Percentiles rank a stretch among this genome's conserved stretches.
phyloP scores from a whole-genome alignment of 2,329 filamentous ascomycete species.

The Gyromitra esculenta region DNA sequence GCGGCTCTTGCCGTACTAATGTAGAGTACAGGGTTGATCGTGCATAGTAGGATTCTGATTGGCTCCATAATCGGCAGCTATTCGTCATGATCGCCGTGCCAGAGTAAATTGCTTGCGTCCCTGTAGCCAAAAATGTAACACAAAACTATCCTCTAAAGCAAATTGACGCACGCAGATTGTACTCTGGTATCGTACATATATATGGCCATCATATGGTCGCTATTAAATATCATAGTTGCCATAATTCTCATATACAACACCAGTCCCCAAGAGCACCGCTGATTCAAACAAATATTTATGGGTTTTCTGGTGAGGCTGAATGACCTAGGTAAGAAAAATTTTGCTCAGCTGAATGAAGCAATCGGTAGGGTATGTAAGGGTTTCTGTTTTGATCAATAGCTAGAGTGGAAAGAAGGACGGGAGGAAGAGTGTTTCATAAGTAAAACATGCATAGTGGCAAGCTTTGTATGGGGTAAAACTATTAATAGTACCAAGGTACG shows the following conservation, averaged over 20 bases:
- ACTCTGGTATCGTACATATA: not conserved
- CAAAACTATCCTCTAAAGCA: not conserved
- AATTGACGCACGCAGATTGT: slow-evolving; percentile 8
- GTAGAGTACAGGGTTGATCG: not conserved
- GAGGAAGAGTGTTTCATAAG: not conserved
- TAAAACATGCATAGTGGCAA: not conserved
- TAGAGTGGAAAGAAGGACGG: not conserved
- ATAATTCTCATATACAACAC: not conserved
- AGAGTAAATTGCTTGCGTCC: not conserved
- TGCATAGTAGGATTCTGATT: not conserved
- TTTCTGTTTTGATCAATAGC: too few relatives aligned
- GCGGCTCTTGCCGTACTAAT: not conserved
- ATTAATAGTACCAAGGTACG: slow-evolving; percentile 9
- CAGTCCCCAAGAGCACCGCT: not conserved
- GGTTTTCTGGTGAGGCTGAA: not conserved
- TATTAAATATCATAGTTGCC: not conserved
- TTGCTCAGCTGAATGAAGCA: too few relatives aligned
- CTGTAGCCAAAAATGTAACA: slow-evolving; percentile 11
- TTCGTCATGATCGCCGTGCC: slow-evolving; percentile 7
- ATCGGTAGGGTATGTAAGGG: too few relatives aligned
- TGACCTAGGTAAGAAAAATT: not conserved
- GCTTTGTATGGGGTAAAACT: not conserved
- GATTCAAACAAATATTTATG: not conserved
- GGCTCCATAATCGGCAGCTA: not conserved
- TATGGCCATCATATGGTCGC: not conserved